Evolutionary conservation across 805 yeast species (phyloP), one percentile per base, ranked within the genome.

Genomic region (Ogataea haglerorum): DNA sequence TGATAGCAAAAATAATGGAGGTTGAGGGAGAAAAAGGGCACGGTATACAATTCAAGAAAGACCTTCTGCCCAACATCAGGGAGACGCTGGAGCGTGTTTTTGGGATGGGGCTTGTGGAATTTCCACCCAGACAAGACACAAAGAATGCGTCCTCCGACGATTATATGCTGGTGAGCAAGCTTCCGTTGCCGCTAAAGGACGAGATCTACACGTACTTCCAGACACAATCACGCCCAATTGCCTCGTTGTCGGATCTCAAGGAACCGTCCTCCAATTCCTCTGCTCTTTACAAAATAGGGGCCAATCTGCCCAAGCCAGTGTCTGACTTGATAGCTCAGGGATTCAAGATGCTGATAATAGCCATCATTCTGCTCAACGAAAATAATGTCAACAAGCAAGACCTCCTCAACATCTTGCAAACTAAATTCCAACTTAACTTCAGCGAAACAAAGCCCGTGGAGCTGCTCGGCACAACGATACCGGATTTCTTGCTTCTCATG

Each of bases 321-420:
- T 29, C 48, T 1, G 57, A 48, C 5, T 9, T 51, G 2, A 40
- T 55, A 10, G 46, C 47, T 2, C 52, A 52, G 26, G 69, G 69
- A 1, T 38, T 58, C 19, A 49, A 51, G 10, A 18, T 57, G 21
- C 47, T 64, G 1, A 45, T 64, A 5, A 27, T 63, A 2, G 40
- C 59, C 3, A 42, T 55, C 6, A 37, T 63, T 1, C 38, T 57
- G 10, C 34, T 64, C 17, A 52, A 60, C 33, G 57, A 52, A 3
- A 60, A 62, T 35, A 51, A 54, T 23, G 43, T 62, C 8, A 47
- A 53, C 16, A 57, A 57, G 30, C 46, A 47, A 23, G 65, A 64
- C 22, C 41, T 64, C 7, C 37, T 53, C 12, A 43, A 31, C 4
- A 36, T 57, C 8, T 40, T 62, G 27, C 46, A 43, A 10, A 46